Evolutionary conservation across 139 green algal species (phyloP).

Genomic region (Diplosphaera chodatii): DNA sequence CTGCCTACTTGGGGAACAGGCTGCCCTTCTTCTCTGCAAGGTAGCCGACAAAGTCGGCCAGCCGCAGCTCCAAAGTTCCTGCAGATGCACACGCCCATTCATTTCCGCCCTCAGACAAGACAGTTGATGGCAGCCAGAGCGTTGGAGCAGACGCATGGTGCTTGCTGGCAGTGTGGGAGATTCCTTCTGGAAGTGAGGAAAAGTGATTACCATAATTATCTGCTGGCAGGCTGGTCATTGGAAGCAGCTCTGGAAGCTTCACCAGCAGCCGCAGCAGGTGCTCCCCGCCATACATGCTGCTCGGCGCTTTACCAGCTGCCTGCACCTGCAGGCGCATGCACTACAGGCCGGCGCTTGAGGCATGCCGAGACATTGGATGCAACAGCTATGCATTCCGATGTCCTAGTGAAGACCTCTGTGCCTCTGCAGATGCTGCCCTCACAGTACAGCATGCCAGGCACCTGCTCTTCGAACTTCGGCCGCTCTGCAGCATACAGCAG

Average conservation of each 20-base stretch:
- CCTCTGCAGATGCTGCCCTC: no score
- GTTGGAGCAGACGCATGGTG: no score
- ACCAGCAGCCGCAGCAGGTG: constrained; percentile 83
- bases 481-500: constrained; percentile 78
- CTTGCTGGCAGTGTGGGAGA: no score
- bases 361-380: no score
- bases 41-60: neutral
- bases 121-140: no score
- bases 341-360: no score
- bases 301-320: constrained; percentile 35
- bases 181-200: no score
- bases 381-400: no score
- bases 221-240: neutral
- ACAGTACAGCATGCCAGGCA: no score
- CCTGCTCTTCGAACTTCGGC: constrained; percentile 30
- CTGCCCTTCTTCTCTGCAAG: neutral
- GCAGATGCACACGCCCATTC: no score
- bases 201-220: neutral
- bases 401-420: no score
- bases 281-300: constrained; percentile 76
- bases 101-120: no score
- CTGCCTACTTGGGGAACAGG: neutral
- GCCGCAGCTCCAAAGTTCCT: neutral
- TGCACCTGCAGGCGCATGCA: constrained; percentile 29
- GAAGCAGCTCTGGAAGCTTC: constrained; percentile 80